These are phyloP conservation scores for Lactarius indigo DNA, from an alignment of 768 basidiomycete genomes.

Conservation along the genomic window DNA sequence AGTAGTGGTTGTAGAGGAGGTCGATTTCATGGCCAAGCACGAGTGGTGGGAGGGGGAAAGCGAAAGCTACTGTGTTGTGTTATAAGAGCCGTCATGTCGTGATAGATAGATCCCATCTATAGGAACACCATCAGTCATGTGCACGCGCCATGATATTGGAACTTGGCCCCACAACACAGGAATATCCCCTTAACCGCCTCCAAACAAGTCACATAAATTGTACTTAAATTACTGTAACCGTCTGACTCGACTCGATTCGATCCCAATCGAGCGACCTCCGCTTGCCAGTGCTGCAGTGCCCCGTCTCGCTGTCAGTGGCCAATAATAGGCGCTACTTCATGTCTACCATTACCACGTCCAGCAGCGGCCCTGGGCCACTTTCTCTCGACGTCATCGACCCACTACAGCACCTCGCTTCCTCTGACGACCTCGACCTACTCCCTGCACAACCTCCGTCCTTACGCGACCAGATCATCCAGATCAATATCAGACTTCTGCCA, in stretches of 20 bases:
- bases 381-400: conserved; percentile 54
- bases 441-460: conserved; percentile 54
- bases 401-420: conserved; percentile 54
- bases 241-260: neutral
- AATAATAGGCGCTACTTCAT: neutral
- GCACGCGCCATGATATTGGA: neutral
- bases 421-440: conserved; percentile 35
- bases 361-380: conserved; percentile 8
- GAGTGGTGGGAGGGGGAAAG: neutral
- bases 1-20: conserved; percentile 7
- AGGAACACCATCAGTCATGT: conserved; percentile 10
- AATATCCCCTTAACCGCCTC: neutral
- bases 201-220: neutral
- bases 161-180: neutral
- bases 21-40: conserved; percentile 5
- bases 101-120: neutral
- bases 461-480: conserved; percentile 43
- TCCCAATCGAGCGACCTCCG: neutral
- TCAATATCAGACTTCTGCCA: conserved; percentile 35
- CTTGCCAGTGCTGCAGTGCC: neutral
- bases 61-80: neutral
- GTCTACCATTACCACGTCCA: neutral
- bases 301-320: too few relatives aligned
- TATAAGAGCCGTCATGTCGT: neutral
- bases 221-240: neutral